Evolutionary conservation across 192 early-diverging fungal species (phyloP), one percentile per base, ranked within the genome.

Genomic region (Backusella morwellensis): DNA sequence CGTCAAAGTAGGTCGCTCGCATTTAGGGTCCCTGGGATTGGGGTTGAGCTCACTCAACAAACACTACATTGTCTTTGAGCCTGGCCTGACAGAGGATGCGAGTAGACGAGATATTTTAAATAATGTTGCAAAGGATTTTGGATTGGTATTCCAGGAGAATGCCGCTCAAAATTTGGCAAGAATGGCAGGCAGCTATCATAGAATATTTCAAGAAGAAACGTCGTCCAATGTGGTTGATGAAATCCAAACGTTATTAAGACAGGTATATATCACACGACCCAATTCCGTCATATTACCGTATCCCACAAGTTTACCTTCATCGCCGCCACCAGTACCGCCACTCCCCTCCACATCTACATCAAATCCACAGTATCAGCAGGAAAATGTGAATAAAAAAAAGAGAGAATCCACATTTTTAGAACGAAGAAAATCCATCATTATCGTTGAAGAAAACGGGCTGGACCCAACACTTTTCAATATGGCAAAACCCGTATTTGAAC

Each of bases 91-190:
- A 50, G 23, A 40, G 17, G 29, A 66, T 29, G 66, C 44, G 4
- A 19, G 26, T 6, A 42, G 63, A 26, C 67, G 67, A 50, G 74
- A 52, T 17, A 66, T 75, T 11, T 21, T 75, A 19, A 67, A 41
- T 26, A 67, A 75, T 38, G 63, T 75, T 9, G 38, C 74, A 26
- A 66, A 44, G 6, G 74, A 75, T 67, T 75, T 75, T 14, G 38
- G 66, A 8, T 36, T 66, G 35, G 66, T 75, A n/a, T 75, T 75
- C 32, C 59, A 75, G 32, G 74, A 75, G 38, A 75, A 75, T 67
- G 74, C 74, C 4, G 66, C 74, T 21, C 74, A 75, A 42, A 75
- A 75, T 35, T 42, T 75, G 29, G 74, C 74, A 34, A 75, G 74
- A 44, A 75, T 75, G 74, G 63, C 56, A 35, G 74, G 66, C 35